Conservation (phyloP, 345 rosid species). For the Diplotaxis tenuifolia region DNA sequence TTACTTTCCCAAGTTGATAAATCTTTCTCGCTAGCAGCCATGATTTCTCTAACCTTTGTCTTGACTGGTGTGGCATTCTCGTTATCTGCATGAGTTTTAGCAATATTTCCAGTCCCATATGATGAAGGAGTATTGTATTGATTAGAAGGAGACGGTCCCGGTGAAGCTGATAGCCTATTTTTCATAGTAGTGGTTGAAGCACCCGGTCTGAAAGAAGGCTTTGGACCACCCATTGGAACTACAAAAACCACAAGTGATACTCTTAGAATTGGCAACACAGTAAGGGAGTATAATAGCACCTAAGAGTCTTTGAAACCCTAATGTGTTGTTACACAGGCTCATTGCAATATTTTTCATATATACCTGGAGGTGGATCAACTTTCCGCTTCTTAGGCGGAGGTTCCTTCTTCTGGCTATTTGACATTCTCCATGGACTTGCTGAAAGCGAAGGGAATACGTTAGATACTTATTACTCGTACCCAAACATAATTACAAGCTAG, state of each 20-base stretch:
- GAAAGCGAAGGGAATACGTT: slow-evolving; percentile 35
- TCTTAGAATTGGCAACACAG: neutral
- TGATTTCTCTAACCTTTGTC: slow-evolving; percentile 51
- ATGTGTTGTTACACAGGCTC: slow-evolving; percentile 8
- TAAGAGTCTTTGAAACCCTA: slow-evolving; percentile 25
- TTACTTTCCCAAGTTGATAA: slow-evolving; percentile 40
- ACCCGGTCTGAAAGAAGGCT: slow-evolving; percentile 55
- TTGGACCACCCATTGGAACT: slow-evolving; percentile 42
- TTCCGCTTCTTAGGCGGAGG: slow-evolving; percentile 74
- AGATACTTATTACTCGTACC: slow-evolving; percentile 12
- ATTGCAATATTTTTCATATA: slow-evolving; percentile 6
- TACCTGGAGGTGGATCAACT: slow-evolving; percentile 81
- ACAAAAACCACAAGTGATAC: slow-evolving; percentile 2
- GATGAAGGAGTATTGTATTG: slow-evolving; percentile 55
- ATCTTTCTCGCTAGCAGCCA: slow-evolving; percentile 54
- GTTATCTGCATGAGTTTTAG: slow-evolving; percentile 40
- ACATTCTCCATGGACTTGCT: slow-evolving; percentile 73
- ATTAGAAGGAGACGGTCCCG: slow-evolving; percentile 61
- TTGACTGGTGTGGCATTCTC: slow-evolving; percentile 45
- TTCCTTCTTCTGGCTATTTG: slow-evolving; percentile 68
- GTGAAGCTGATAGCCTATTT: slow-evolving; percentile 64
- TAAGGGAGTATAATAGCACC: slow-evolving; percentile 13
- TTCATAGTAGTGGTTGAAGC: slow-evolving; percentile 47
- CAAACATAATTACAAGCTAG: slow-evolving; percentile 4
- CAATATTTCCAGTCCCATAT: slow-evolving; percentile 46